A percentile compares a stretch with the other conserved stretches of the same genome.
phyloP scores from a whole-genome alignment of 1,139 yeast species.

The Hemisphaericaspora subhashii region DNA sequence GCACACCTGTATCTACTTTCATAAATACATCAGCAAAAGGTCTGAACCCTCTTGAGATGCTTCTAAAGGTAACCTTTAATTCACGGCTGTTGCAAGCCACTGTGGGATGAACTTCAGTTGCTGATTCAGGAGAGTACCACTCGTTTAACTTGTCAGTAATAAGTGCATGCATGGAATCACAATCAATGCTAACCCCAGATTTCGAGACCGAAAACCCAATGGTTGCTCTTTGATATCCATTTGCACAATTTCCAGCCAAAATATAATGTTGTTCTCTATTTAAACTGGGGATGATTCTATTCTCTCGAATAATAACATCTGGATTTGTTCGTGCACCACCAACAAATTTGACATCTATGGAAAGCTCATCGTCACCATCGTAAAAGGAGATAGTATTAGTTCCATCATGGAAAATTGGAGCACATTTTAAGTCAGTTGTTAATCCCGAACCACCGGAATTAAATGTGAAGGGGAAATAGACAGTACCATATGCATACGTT shows the following conservation, averaged over 20 bases:
- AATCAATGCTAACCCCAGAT: conserved; percentile 19
- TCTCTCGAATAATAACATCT: conserved; percentile 6
- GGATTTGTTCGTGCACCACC: conserved; percentile 8
- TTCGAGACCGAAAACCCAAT: conserved; percentile 24
- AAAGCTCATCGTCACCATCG: conserved; percentile 26
- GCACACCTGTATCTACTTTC: conserved; percentile 4
- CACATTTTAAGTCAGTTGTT: conserved; percentile 20
- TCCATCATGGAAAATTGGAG: conserved; percentile 24
- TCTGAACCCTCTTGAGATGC: conserved; percentile 33
- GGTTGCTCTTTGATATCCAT: conserved; percentile 26
- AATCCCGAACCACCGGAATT: conserved; percentile 25
- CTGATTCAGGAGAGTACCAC: conserved; percentile 20
- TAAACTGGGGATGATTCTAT: conserved; percentile 19
- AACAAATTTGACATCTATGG: conserved; percentile 19
- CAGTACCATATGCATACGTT: conserved; percentile 23
- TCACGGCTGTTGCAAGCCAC: conserved; percentile 16
- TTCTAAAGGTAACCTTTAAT: conserved; percentile 17
- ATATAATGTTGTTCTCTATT: conserved; percentile 17
- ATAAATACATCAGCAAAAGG: conserved; percentile 25
- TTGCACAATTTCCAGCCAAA: conserved; percentile 24
- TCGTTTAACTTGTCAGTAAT: conserved; percentile 23
- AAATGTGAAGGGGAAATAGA: conserved; percentile 28
- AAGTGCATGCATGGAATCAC: conserved; percentile 21
- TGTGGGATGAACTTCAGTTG: background rate
- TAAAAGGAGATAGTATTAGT: conserved; percentile 26